These are phyloP conservation scores for Ceratobasidium sp. DNA, from an alignment of 1,284 basidiomycete species.

Conservation along the genomic window DNA sequence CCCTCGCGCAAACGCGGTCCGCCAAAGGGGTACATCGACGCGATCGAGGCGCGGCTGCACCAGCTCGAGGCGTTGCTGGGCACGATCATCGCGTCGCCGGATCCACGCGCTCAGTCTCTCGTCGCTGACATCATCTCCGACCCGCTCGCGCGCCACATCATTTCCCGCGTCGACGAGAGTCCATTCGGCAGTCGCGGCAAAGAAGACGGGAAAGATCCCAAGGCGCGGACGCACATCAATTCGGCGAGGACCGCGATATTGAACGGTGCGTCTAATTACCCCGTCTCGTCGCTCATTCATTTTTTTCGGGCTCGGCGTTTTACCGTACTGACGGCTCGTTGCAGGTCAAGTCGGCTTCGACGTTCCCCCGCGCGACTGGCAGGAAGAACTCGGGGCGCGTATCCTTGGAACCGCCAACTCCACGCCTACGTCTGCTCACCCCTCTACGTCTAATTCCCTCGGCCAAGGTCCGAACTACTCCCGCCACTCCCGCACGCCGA, in stretches of 20 bases:
- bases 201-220: slow-evolving; percentile 38
- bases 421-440: not conserved
- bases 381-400: slow-evolving; percentile 71
- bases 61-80: slow-evolving; percentile 88
- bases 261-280: slow-evolving; percentile 28
- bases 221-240: slow-evolving; percentile 40
- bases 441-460: not conserved
- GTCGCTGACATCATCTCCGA: slow-evolving; percentile 75
- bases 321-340: no score
- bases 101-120: slow-evolving; percentile 72
- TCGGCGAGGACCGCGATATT: slow-evolving; percentile 31
- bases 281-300: no score
- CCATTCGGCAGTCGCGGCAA: slow-evolving; percentile 72
- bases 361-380: slow-evolving; percentile 81
- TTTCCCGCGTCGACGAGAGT: slow-evolving; percentile 79
- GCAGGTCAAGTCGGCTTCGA: slow-evolving; percentile 57
- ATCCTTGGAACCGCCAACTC: slow-evolving; percentile 56
- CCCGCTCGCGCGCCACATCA: slow-evolving; percentile 77
- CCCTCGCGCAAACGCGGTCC: slow-evolving; percentile 63
- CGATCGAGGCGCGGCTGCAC: slow-evolving; percentile 87
- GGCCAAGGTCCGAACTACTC: not conserved
- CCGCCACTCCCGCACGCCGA: slow-evolving; percentile 24
- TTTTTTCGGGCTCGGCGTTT: no score
- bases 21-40: slow-evolving; percentile 91
- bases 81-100: slow-evolving; percentile 72